These are phyloP conservation scores for Thoreauomyces humboldtii DNA, from an alignment of 192 early-diverging fungal genomes.

Conservation along the genomic window DNA sequence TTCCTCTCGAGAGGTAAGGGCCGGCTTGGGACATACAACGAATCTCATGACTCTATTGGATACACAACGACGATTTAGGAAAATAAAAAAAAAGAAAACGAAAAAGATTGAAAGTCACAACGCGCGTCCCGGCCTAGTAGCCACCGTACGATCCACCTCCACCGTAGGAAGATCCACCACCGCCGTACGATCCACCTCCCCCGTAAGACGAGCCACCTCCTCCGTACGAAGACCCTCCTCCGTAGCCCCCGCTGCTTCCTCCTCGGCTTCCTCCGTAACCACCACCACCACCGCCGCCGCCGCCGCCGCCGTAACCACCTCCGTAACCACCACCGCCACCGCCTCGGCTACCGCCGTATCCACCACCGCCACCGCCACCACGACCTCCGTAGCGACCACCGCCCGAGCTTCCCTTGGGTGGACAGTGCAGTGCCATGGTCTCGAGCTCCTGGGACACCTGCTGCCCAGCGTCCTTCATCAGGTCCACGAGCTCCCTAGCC, in stretches of 20 bases:
- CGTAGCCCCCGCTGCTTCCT: not conserved
- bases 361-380: conserved; percentile 30
- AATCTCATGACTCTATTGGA: too few relatives aligned
- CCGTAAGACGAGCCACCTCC: conserved; percentile 10
- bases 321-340: conserved; percentile 27
- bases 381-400: conserved; percentile 58
- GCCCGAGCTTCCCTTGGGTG: conserved; percentile 42
- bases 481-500: conserved; percentile 74
- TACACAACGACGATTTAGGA: too few relatives aligned
- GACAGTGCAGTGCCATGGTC: conserved; percentile 54
- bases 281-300: conserved; percentile 7
- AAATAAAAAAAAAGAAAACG: too few relatives aligned
- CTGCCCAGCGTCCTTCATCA: conserved; percentile 89
- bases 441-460: conserved; percentile 73
- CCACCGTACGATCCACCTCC: conserved; percentile 41
- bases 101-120: too few relatives aligned
- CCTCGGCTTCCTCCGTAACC: not conserved
- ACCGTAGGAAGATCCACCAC: conserved; percentile 33
- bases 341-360: conserved; percentile 32
- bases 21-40: too few relatives aligned
- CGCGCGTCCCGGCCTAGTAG: too few relatives aligned
- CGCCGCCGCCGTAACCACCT: conserved; percentile 15
- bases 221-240: conserved; percentile 5
- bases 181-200: conserved; percentile 35
- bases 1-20: too few relatives aligned